phyloP scores from a whole-genome alignment of 2,329 filamentous ascomycete genomes.

The Xylariomycetidae sp. region DNA sequence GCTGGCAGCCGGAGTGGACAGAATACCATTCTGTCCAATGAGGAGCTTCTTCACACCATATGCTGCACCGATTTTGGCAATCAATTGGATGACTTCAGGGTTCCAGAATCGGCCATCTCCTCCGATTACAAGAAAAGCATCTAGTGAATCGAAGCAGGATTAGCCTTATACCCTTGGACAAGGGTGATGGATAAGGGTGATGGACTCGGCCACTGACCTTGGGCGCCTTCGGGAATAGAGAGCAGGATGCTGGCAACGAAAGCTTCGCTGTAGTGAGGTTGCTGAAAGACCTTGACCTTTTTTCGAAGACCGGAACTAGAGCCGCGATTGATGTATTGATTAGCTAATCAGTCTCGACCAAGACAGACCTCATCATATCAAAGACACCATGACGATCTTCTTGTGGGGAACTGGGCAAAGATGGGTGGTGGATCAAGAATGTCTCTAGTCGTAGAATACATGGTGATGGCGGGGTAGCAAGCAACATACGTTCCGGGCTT shows the following conservation, averaged over 20 bases:
- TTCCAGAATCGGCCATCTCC: conserved; percentile 98
- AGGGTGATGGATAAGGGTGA: no score
- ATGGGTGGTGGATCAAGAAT: conserved; percentile 1
- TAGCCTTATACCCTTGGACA: no score
- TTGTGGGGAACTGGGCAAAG: no score
- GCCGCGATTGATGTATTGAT: conserved; percentile 10
- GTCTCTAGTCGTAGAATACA: no score
- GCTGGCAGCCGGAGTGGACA: conserved; percentile 93
- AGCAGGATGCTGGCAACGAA: conserved; percentile 93
- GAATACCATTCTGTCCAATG: conserved; percentile 92
- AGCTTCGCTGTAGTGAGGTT: conserved; percentile 91
- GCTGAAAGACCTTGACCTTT: conserved; percentile 97
- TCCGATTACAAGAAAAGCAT: conserved; percentile 87
- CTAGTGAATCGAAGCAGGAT: no score
- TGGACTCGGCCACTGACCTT: no score
- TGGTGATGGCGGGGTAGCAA: conserved; percentile 26
- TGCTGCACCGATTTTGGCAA: conserved; percentile 93
- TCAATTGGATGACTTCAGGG: conserved; percentile 91
- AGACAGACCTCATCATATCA: no score
- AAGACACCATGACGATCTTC: no score
- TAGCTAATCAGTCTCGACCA: no score
- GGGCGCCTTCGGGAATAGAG: conserved; percentile 89
- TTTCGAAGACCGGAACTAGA: conserved; percentile 92
- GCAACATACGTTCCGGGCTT: conserved; percentile 94
- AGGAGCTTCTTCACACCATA: conserved; percentile 99